These are phyloP conservation scores for Penicillium pancosmium DNA, from an alignment of 495 filamentous ascomycete genomes.

Conservation along the genomic window DNA sequence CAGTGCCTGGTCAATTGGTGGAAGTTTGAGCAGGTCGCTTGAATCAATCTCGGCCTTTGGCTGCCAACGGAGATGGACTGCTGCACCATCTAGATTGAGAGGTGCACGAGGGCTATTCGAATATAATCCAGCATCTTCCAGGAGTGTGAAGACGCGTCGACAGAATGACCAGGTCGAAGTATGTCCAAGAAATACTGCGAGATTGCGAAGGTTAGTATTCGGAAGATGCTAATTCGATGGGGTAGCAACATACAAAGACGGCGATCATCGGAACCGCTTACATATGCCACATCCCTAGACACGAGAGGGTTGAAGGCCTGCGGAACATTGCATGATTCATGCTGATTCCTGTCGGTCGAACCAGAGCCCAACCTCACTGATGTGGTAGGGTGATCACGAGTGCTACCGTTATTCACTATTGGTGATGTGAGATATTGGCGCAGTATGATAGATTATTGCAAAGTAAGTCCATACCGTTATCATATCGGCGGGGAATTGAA, in stretches of 20 bases:
- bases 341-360: neutral
- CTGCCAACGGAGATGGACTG: neutral
- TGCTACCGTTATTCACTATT: neutral
- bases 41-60: neutral
- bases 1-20: neutral
- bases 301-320: neutral
- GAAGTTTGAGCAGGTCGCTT: neutral
- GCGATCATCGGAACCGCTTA: neutral
- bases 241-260: neutral
- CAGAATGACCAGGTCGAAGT: constrained; percentile 4
- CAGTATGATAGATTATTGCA: neutral
- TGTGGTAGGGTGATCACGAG: neutral
- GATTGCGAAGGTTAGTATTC: neutral
- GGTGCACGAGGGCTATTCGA: neutral
- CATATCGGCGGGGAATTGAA: neutral
- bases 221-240: neutral
- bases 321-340: neutral
- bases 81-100: neutral
- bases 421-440: neutral
- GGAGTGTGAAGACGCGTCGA: neutral
- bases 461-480: neutral
- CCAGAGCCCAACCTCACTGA: neutral
- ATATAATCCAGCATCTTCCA: neutral
- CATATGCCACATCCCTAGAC: neutral
- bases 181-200: constrained; percentile 9